Conservation (phyloP, 305 asterid genomes). For the Solanum hybrid region DNA sequence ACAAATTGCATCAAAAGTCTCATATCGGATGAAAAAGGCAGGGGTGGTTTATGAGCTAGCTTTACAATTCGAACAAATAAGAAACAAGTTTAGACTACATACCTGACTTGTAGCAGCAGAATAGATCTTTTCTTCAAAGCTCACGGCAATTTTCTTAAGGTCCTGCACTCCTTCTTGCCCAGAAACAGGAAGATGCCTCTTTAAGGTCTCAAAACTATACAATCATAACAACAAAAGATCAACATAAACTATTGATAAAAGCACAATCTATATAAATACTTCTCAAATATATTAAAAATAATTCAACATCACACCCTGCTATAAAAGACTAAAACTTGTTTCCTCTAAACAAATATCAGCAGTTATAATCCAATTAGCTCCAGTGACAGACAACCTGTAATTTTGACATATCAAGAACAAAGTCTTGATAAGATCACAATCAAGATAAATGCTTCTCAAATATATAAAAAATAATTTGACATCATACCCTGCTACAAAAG, state of each 20-base stretch:
- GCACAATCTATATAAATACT: not conserved
- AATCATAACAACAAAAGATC: not conserved
- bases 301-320: not conserved
- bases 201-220: conserved; percentile 4
- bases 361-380: no score
- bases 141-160: conserved; percentile 5
- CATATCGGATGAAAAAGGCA: not conserved
- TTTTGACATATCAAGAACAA: no score
- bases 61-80: not conserved
- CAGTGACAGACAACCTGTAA: no score
- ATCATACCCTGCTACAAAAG: not conserved
- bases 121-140: conserved; percentile 2
- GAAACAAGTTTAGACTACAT: not conserved
- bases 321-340: not conserved
- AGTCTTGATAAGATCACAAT: no score
- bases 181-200: conserved; percentile 12
- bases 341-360: not conserved
- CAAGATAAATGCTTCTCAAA: not conserved
- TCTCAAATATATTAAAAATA: not conserved
- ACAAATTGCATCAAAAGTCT: not conserved
- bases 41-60: not conserved
- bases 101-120: not conserved
- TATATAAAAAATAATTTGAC: not conserved
- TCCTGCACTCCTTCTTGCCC: conserved; percentile 7
- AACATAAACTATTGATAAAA: not conserved